phyloP scores from a whole-genome alignment of 2,329 filamentous ascomycete genomes.

The Dothistroma pini region DNA sequence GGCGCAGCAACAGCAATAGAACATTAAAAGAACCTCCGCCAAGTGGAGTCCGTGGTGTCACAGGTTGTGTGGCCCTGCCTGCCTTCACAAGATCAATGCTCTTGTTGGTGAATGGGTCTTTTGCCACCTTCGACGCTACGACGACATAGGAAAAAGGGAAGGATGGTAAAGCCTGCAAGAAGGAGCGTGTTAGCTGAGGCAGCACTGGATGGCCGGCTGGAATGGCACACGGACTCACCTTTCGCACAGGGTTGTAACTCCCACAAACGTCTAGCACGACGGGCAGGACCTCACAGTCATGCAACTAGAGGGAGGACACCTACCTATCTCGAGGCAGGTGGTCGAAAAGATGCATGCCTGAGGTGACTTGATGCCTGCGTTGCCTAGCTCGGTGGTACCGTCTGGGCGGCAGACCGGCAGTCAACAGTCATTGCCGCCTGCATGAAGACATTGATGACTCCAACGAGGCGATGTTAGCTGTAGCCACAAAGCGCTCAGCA shows the following conservation, averaged over 20 bases:
- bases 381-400: background rate
- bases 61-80: background rate
- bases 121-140: background rate
- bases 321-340: background rate
- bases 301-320: background rate
- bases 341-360: background rate
- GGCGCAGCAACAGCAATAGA: background rate
- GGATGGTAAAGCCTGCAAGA: background rate
- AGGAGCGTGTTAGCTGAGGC: background rate
- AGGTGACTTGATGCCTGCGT: background rate
- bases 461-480: background rate
- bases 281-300: background rate
- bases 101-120: background rate
- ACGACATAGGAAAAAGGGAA: background rate
- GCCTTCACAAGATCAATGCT: background rate
- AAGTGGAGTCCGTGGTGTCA: background rate
- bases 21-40: background rate
- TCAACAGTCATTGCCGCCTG: background rate
- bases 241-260: background rate
- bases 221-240: background rate
- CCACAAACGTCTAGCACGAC: background rate
- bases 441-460: background rate
- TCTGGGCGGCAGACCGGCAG: background rate
- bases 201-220: background rate
- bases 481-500: background rate